These are phyloP conservation scores for Phytomonas serpens DNA, from an alignment of 208 protist species.

Conservation along the genomic window DNA sequence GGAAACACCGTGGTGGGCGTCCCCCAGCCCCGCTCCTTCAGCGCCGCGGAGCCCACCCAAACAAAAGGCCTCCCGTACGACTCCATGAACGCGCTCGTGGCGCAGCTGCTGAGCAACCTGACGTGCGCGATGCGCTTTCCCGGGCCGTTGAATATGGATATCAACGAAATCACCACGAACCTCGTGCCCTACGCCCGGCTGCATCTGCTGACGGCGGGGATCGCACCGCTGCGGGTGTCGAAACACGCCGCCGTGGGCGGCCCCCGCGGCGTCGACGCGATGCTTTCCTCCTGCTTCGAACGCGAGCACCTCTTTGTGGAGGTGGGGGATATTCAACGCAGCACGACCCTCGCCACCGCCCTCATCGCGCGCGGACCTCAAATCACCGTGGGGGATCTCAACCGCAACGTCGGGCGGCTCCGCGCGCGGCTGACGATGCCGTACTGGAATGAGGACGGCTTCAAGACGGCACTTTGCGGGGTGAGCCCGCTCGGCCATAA, in stretches of 20 bases:
- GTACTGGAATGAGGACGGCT: conserved; percentile 96
- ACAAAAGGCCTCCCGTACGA: conserved; percentile 87
- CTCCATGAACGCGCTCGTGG: conserved; percentile 95
- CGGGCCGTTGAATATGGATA: conserved; percentile 95
- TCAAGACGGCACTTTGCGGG: conserved; percentile 94
- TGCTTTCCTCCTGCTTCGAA: conserved; percentile 86
- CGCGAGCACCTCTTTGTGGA: conserved; percentile 82
- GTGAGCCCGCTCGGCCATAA: conserved; percentile 87
- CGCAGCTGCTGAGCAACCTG: conserved; percentile 91
- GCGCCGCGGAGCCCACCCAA: conserved; percentile 57
- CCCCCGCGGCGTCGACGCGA: conserved; percentile 66
- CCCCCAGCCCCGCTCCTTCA: conserved; percentile 37
- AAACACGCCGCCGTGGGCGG: conserved; percentile 34
- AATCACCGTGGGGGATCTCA: conserved; percentile 90
- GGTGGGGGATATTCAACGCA: conserved; percentile 9
- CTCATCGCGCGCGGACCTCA: conserved; percentile 90
- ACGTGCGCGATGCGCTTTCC: conserved; percentile 93
- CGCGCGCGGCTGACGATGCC: conserved; percentile 70
- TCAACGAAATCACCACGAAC: conserved; percentile 97
- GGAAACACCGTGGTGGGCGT: conserved; percentile 16
- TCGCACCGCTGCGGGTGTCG: conserved; percentile 85
- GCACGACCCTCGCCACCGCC: conserved; percentile 66
- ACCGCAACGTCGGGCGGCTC: conserved; percentile 84
- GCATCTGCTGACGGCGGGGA: conserved; percentile 85
- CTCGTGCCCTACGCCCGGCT: conserved; percentile 94